Evolutionary conservation across 441 rosid genomes (phyloP).

Genomic region (Adansonia gregorii): DNA sequence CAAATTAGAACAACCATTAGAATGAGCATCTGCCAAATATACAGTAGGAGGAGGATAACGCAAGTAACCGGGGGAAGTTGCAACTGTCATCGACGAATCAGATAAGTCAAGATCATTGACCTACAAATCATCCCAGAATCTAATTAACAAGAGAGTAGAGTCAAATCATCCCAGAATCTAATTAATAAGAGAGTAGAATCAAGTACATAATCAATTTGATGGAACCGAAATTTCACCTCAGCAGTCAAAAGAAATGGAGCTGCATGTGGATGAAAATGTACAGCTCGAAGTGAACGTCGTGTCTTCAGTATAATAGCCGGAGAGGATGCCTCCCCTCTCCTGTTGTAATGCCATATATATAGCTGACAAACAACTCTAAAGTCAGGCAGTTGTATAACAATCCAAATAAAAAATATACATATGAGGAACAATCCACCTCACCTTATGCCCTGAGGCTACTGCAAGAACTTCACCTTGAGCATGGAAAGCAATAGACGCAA

Average conservation of each 20-base stretch:
- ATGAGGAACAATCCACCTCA: conserved; percentile 37
- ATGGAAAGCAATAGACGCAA: conserved; percentile 97
- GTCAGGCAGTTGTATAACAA: conserved; percentile 26
- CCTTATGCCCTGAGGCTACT: conserved; percentile 99
- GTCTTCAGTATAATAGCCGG: conserved; percentile 84
- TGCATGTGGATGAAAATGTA: conserved; percentile 94
- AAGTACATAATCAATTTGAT: conserved; percentile 29
- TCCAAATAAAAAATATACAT: conserved; percentile 21
- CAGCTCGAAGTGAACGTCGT: conserved; percentile 91
- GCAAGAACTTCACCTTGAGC: conserved; percentile 94
- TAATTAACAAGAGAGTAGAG: conserved; percentile 33
- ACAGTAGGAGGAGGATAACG: conserved; percentile 84
- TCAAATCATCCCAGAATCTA: conserved; percentile 31
- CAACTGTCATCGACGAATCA: conserved; percentile 83
- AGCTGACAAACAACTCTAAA: conserved; percentile 46
- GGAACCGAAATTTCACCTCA: conserved; percentile 63
- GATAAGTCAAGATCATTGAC: conserved; percentile 96
- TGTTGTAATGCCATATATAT: conserved; percentile 89
- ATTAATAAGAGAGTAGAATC: conserved; percentile 31
- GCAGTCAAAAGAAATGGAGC: conserved; percentile 95
- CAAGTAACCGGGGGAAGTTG: conserved; percentile 84
- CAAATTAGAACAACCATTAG: conserved; percentile 57
- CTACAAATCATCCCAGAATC: conserved; percentile 62
- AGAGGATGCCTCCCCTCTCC: conserved; percentile 71
- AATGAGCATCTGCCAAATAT: conserved; percentile 68